phyloP scores from a whole-genome alignment of 1,284 basidiomycete species.

The Ceratobasidium sp. region DNA sequence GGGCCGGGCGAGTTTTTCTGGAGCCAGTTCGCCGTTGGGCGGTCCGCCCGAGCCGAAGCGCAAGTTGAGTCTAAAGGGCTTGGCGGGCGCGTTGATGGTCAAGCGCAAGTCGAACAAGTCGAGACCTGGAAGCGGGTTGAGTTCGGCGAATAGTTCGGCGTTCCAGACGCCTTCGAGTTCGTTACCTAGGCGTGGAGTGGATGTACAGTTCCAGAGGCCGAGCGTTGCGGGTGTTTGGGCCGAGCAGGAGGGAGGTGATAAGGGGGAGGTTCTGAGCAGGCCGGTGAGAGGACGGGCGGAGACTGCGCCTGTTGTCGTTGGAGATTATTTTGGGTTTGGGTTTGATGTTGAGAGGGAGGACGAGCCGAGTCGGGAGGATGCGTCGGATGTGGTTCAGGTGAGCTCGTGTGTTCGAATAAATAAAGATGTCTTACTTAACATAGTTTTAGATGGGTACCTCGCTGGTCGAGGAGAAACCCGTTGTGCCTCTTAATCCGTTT shows the following conservation, averaged over 20 bases:
- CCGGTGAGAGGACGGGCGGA: conserved; percentile 14
- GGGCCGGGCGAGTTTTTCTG: too few species aligned
- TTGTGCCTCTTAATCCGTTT: conserved; percentile 13
- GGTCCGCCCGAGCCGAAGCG: not conserved
- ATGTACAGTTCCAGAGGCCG: not conserved
- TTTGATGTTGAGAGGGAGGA: not conserved
- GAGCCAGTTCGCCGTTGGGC: not conserved
- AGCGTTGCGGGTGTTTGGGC: not conserved
- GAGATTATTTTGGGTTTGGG: conserved; percentile 22
- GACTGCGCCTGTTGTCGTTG: conserved; percentile 9
- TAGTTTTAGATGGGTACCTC: not conserved
- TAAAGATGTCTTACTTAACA: not conserved
- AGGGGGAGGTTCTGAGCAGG: not conserved
- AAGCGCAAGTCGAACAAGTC: not conserved
- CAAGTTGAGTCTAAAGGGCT: conserved; percentile 19
- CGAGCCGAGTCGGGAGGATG: conserved; percentile 23
- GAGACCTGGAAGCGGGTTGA: not conserved
- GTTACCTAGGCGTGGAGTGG: not conserved
- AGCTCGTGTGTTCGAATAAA: not conserved
- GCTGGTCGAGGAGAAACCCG: not conserved
- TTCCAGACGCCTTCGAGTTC: conserved; percentile 27
- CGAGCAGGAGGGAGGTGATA: not conserved
- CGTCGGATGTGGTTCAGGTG: conserved; percentile 14
- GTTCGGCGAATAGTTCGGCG: not conserved
- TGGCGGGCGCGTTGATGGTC: not conserved